Evolutionary conservation across 345 rosid genomes (phyloP).

Genomic region (Dimocarpus longan): DNA sequence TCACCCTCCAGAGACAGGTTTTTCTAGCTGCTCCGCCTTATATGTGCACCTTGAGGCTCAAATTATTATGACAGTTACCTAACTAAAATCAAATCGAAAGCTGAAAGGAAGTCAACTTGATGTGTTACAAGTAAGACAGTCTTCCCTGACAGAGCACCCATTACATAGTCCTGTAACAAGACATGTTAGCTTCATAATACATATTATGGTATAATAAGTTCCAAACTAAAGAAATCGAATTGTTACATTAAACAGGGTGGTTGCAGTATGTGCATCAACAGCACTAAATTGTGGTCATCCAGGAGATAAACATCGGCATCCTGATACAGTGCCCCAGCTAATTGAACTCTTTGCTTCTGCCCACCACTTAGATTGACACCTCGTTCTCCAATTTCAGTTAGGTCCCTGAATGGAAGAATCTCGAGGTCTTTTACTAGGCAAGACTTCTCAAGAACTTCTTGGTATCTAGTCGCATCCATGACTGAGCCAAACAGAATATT

Average conservation of each 20-base stretch:
- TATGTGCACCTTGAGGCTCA: no score
- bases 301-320: slow-evolving; percentile 58
- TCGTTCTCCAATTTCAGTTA: slow-evolving; percentile 55
- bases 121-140: slow-evolving; percentile 59
- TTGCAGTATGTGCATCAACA: slow-evolving; percentile 63
- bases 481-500: slow-evolving; percentile 54
- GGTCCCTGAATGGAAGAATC: slow-evolving; percentile 50
- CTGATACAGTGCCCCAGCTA: slow-evolving; percentile 59
- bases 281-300: slow-evolving; percentile 72
- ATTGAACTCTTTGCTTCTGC: slow-evolving; percentile 61
- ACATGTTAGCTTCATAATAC: background rate
- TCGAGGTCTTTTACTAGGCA: slow-evolving; percentile 50
- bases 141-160: slow-evolving; percentile 46
- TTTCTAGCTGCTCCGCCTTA: no score
- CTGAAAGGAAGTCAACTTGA: slow-evolving; percentile 63
- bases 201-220: background rate
- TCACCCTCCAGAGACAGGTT: no score
- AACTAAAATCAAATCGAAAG: slow-evolving; percentile 49
- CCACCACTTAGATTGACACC: slow-evolving; percentile 66
- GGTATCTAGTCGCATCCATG: slow-evolving; percentile 41
- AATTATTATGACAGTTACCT: slow-evolving; percentile 12
- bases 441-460: slow-evolving; percentile 40
- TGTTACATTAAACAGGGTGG: slow-evolving; percentile 43
- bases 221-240: background rate
- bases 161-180: slow-evolving; percentile 50